Percentiles rank a stretch among this genome's conserved stretches.
Conservation (phyloP, 83 land plant species). For the Picea abies region DNA sequence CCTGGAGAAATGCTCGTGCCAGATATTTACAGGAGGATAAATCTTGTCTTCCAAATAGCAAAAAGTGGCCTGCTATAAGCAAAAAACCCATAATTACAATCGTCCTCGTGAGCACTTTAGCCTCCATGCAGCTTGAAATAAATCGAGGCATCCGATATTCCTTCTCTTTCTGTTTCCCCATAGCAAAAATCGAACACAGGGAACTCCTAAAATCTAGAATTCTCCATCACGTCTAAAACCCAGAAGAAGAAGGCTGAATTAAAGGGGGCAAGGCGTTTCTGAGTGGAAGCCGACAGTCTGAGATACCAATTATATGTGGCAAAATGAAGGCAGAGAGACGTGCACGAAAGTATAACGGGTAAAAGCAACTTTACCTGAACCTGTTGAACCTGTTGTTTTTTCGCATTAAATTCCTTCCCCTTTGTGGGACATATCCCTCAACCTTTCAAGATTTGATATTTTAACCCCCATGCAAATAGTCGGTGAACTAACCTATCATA, state of each 20-base stretch:
- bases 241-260: background rate
- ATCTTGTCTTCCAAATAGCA: background rate
- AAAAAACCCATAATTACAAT: background rate
- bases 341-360: no score
- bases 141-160: background rate
- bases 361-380: no score
- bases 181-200: background rate
- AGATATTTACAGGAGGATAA: background rate
- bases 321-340: no score
- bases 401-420: no score
- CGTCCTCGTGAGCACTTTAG: background rate
- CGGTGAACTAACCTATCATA: no score
- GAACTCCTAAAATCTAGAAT: background rate
- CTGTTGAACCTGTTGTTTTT: no score
- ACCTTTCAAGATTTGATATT: no score
- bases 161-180: constrained; percentile 8
- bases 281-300: background rate
- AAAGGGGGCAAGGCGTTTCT: no score
- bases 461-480: no score
- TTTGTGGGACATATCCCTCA: no score
- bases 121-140: background rate
- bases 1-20: background rate
- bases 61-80: background rate
- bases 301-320: background rate
- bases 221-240: no score